Percentiles rank a stretch among this genome's conserved stretches.
These are phyloP conservation scores for Periglandula ipomoeae DNA, from an alignment of 2,329 filamentous ascomycete genomes.

Conservation along the genomic window DNA sequence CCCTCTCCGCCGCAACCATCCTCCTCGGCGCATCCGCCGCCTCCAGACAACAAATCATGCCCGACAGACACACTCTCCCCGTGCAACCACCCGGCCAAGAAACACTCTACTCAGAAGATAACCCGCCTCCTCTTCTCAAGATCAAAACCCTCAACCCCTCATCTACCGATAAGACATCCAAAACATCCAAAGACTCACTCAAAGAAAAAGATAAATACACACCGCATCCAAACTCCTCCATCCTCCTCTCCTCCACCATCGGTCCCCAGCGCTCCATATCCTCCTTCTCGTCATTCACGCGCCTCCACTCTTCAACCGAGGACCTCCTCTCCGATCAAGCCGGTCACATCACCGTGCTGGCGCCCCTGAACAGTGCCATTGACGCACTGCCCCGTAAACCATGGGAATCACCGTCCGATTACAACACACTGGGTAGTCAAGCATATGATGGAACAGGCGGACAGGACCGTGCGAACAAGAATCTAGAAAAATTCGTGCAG, in stretches of 20 bases:
- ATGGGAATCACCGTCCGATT: conserved; percentile 72
- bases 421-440: conserved; percentile 52
- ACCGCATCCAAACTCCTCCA: conserved; percentile 25
- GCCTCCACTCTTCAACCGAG: conserved; percentile 62
- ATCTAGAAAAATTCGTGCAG: conserved; percentile 74
- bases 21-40: no score
- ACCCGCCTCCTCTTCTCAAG: conserved; percentile 2
- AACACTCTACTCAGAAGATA: neutral
- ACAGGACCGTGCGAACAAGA: conserved; percentile 64
- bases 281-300: conserved; percentile 73
- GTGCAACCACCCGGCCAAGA: neutral
- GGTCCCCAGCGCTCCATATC: conserved; percentile 70
- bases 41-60: no score
- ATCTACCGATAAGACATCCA: conserved; percentile 5
- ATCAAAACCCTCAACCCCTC: conserved; percentile 5
- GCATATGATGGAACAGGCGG: conserved; percentile 72
- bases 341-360: conserved; percentile 70
- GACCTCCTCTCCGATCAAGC: conserved; percentile 57
- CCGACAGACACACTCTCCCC: neutral
- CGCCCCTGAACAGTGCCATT: conserved; percentile 76
- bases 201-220: neutral
- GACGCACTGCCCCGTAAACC: conserved; percentile 73
- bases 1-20: neutral
- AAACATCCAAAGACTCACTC: no score
- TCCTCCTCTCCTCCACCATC: conserved; percentile 78